A percentile compares a stretch with the other conserved stretches of the same genome.
These are phyloP conservation scores for Kluyveromyces sp. DNA, from an alignment of 1,139 yeast genomes.

Conservation along the genomic window DNA sequence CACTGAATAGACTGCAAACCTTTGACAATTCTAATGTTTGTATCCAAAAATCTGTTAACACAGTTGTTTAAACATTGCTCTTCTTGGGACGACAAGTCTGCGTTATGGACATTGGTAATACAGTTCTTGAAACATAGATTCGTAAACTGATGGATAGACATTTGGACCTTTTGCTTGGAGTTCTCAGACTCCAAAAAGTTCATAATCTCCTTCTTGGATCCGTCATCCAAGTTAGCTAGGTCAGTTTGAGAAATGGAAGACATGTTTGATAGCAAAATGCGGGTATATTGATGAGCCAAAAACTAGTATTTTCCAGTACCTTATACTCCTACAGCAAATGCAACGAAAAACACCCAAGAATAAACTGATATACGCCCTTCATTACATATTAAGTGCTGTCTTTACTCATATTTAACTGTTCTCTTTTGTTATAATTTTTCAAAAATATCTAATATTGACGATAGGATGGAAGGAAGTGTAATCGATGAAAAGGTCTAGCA, in stretches of 20 bases:
- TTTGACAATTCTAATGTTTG: slow-evolving; percentile 77
- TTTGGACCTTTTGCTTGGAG: slow-evolving; percentile 81
- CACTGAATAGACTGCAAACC: slow-evolving; percentile 31
- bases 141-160: slow-evolving; percentile 78
- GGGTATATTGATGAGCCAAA: background rate
- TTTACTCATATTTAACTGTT: no score
- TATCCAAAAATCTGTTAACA: slow-evolving; percentile 77
- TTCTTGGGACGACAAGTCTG: slow-evolving; percentile 49
- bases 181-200: slow-evolving; percentile 75
- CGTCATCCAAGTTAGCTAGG: slow-evolving; percentile 58
- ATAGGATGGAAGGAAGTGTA: no score
- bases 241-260: slow-evolving; percentile 54
- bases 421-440: no score
- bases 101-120: slow-evolving; percentile 47
- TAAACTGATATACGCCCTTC: no score
- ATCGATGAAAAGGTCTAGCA: no score
- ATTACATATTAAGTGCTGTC: no score
- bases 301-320: background rate
- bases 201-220: slow-evolving; percentile 65
- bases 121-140: slow-evolving; percentile 90
- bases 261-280: slow-evolving; percentile 31
- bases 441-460: no score
- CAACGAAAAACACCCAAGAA: no score
- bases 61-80: slow-evolving; percentile 73
- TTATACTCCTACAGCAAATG: no score